These are phyloP conservation scores for Lipomyces sp. DNA, from an alignment of 805 yeast species.

Conservation along the genomic window DNA sequence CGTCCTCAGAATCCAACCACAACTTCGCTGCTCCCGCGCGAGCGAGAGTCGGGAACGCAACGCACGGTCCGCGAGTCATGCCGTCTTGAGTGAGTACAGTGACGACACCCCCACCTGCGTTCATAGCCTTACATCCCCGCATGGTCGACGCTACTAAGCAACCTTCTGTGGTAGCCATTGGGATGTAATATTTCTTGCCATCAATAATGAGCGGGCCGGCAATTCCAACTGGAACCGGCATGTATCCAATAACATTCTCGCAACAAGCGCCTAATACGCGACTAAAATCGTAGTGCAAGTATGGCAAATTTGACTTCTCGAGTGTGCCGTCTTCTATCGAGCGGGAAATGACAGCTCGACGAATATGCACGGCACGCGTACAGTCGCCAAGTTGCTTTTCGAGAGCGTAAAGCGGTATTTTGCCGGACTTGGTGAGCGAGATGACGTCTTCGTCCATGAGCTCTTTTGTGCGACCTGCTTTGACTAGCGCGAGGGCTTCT, in stretches of 20 bases:
- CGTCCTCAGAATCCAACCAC: constrained; percentile 96
- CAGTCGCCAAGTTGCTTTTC: constrained; percentile 90
- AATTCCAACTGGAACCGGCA: constrained; percentile 97
- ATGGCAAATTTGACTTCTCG: constrained; percentile 75
- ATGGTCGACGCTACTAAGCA: constrained; percentile 97
- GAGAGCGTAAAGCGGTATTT: constrained; percentile 88
- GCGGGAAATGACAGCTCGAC: constrained; percentile 89
- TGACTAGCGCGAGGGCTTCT: constrained; percentile 63
- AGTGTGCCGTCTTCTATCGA: constrained; percentile 82
- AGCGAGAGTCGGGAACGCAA: constrained; percentile 75
- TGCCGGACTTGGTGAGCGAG: constrained; percentile 70
- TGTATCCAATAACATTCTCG: constrained; percentile 95
- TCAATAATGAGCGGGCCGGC: constrained; percentile 96
- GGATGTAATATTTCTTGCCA: constrained; percentile 85
- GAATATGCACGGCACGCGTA: constrained; percentile 88
- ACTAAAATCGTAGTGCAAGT: constrained; percentile 82
- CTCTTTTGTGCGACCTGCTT: constrained; percentile 70
- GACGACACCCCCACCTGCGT: constrained; percentile 93
- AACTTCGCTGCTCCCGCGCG: constrained; percentile 94
- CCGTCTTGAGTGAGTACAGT: constrained; percentile 95
- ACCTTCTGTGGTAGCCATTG: constrained; percentile 99
- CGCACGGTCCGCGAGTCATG: constrained; percentile 99
- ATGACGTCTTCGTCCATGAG: constrained; percentile 77
- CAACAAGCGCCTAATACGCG: constrained; percentile 99
- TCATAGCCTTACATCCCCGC: constrained; percentile 99